Conservation (phyloP, 441 rosid species). For the Bruguiera hainesii region DNA sequence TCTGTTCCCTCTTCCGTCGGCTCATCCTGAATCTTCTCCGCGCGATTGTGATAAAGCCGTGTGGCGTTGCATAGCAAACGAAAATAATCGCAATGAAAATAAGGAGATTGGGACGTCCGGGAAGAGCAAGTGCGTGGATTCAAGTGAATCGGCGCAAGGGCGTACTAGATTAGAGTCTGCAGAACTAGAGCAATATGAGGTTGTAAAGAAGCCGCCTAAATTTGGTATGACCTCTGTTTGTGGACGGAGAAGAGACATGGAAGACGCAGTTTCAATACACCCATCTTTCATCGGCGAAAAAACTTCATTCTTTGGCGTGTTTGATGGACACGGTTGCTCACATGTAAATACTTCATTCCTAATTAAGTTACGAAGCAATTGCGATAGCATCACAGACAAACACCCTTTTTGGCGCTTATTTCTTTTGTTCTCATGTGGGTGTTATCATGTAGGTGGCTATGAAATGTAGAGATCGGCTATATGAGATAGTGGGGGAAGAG, state of each 20-base stretch:
- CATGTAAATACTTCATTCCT: conserved; percentile 42
- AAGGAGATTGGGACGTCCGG: neutral
- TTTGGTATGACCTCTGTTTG: conserved; percentile 82
- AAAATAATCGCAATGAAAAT: neutral
- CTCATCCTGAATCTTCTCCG: neutral
- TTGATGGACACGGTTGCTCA: conserved; percentile 97
- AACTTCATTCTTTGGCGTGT: conserved; percentile 58
- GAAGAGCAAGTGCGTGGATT: neutral
- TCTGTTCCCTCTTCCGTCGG: neutral
- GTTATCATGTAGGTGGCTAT: conserved; percentile 55
- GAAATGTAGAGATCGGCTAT: conserved; percentile 72
- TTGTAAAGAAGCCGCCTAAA: conserved; percentile 29
- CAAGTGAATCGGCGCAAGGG: neutral
- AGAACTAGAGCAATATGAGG: conserved; percentile 7
- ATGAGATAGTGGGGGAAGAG: conserved; percentile 63
- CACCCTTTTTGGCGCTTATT: too few relatives aligned
- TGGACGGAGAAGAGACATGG: conserved; percentile 88
- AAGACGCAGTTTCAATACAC: conserved; percentile 75
- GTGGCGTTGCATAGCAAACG: conserved; percentile 10
- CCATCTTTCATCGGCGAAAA: conserved; percentile 31
- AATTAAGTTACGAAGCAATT: neutral
- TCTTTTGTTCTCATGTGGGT: neutral
- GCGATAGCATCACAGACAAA: neutral
- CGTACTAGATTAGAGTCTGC: neutral
- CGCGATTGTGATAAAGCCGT: conserved; percentile 25